Evolutionary conservation across 1,139 yeast genomes (phyloP).

Genomic region (Debaryomyces robertsiae): DNA sequence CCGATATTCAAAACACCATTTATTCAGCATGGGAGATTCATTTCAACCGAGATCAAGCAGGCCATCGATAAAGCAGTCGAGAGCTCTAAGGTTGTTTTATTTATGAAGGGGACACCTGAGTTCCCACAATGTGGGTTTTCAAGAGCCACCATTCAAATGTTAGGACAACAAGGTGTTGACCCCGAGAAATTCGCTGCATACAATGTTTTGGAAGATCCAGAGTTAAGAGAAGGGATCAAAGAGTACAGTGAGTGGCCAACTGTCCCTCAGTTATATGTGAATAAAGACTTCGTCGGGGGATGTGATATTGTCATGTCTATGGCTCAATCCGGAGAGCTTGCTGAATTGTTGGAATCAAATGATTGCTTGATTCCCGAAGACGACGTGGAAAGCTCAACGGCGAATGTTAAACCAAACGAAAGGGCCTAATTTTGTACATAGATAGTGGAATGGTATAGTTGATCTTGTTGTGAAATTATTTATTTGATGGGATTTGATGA

Average conservation of each 20-base stretch:
- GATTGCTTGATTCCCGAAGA: constrained; percentile 82
- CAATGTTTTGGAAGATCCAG: constrained; percentile 93
- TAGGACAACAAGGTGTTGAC: constrained; percentile 97
- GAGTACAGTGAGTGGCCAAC: constrained; percentile 97
- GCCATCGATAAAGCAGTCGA: constrained; percentile 85
- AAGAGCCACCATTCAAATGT: constrained; percentile 86
- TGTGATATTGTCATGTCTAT: constrained; percentile 92
- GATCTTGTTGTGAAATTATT: too few relatives aligned
- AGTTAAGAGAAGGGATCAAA: constrained; percentile 89
- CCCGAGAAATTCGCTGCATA: constrained; percentile 96
- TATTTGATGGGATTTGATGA: too few relatives aligned
- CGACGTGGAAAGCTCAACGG: constrained; percentile 36
- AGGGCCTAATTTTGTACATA: constrained; percentile 26
- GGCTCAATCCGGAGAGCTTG: constrained; percentile 91
- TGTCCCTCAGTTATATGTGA: constrained; percentile 71
- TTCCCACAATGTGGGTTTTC: constrained; percentile 98
- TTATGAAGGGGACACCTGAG: constrained; percentile 97
- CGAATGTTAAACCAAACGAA: constrained; percentile 43
- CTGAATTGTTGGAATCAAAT: constrained; percentile 77
- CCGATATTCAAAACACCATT: constrained; percentile 8
- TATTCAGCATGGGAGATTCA: constrained; percentile 41
- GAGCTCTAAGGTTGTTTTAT: constrained; percentile 91
- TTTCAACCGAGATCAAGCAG: constrained; percentile 75
- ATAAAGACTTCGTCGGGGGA: constrained; percentile 92
- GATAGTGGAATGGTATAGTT: too few relatives aligned